These are phyloP conservation scores for Lactifluus piperatus DNA, from an alignment of 768 basidiomycete species.

Conservation along the genomic window DNA sequence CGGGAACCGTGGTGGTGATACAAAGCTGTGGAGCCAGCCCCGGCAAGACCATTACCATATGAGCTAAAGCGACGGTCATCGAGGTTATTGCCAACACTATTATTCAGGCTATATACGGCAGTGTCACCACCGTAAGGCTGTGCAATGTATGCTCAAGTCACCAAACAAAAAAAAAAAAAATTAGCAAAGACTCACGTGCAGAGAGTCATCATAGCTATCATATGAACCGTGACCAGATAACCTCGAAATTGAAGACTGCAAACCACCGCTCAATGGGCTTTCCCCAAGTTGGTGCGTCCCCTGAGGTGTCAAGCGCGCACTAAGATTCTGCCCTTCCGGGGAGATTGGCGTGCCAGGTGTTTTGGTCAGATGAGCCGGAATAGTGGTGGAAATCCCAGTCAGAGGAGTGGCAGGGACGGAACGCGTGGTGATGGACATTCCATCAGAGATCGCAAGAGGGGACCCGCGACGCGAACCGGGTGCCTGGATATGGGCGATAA, in stretches of 20 bases:
- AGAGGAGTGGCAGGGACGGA: slow-evolving; percentile 82
- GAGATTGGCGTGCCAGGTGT: slow-evolving; percentile 60
- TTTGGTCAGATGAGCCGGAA: slow-evolving; percentile 46
- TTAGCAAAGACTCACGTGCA: slow-evolving; percentile 36
- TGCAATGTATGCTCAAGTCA: slow-evolving; percentile 11
- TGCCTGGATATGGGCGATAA: slow-evolving; percentile 28
- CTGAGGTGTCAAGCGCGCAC: slow-evolving; percentile 50
- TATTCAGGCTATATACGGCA: slow-evolving; percentile 31
- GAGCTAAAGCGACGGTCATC: slow-evolving; percentile 47
- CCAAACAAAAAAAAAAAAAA: neutral
- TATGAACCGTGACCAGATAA: slow-evolving; percentile 49
- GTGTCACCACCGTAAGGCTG: slow-evolving; percentile 51
- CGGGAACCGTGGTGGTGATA: slow-evolving; percentile 73
- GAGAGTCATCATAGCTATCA: slow-evolving; percentile 46
- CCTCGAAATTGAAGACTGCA: slow-evolving; percentile 68
- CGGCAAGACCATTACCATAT: slow-evolving; percentile 32
- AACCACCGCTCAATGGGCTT: slow-evolving; percentile 42
- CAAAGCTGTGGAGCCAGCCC: slow-evolving; percentile 61
- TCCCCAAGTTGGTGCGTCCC: slow-evolving; percentile 40
- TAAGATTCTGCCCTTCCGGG: slow-evolving; percentile 49
- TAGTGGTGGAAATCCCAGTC: slow-evolving; percentile 41
- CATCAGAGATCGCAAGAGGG: slow-evolving; percentile 57
- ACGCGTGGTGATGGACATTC: slow-evolving; percentile 48
- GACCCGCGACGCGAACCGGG: slow-evolving; percentile 67
- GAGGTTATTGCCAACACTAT: slow-evolving; percentile 27